Evolutionary conservation across 1,284 basidiomycete species (phyloP).

Genomic region (Coniferiporia sulphurascens): DNA sequence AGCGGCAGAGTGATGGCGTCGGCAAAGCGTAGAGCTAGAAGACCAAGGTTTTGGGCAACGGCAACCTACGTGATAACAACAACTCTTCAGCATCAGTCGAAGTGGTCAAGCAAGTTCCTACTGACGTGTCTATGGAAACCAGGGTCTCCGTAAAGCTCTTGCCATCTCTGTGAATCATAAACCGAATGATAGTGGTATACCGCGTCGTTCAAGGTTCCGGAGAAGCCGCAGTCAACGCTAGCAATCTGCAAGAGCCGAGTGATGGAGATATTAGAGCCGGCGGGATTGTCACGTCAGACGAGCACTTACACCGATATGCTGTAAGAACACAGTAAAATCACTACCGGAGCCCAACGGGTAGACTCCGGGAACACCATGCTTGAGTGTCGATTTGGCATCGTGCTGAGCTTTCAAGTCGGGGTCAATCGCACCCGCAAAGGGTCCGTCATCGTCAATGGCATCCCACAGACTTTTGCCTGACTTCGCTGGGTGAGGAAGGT

Average conservation of each 20-base stretch:
- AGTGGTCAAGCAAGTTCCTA: neutral
- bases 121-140: slow-evolving; percentile 68
- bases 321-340: slow-evolving; percentile 81
- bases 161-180: slow-evolving; percentile 76
- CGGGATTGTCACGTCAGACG: neutral
- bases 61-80: slow-evolving; percentile 40
- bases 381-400: slow-evolving; percentile 22
- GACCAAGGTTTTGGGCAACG: slow-evolving; percentile 57
- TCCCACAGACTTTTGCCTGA: slow-evolving; percentile 59
- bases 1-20: slow-evolving; percentile 62
- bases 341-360: slow-evolving; percentile 52
- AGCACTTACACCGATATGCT: slow-evolving; percentile 44
- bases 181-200: slow-evolving; percentile 82
- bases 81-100: slow-evolving; percentile 3
- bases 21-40: slow-evolving; percentile 56
- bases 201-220: slow-evolving; percentile 44
- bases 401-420: slow-evolving; percentile 28
- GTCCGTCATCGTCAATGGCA: slow-evolving; percentile 52
- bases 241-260: slow-evolving; percentile 25
- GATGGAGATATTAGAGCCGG: neutral
- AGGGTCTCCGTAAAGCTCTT: slow-evolving; percentile 72
- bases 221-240: slow-evolving; percentile 36
- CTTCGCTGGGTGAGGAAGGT: slow-evolving; percentile 58
- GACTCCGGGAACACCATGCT: slow-evolving; percentile 34
- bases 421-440: slow-evolving; percentile 37